phyloP scores from a whole-genome alignment of 2,329 filamentous ascomycete species.

The Xylaria sp. region DNA sequence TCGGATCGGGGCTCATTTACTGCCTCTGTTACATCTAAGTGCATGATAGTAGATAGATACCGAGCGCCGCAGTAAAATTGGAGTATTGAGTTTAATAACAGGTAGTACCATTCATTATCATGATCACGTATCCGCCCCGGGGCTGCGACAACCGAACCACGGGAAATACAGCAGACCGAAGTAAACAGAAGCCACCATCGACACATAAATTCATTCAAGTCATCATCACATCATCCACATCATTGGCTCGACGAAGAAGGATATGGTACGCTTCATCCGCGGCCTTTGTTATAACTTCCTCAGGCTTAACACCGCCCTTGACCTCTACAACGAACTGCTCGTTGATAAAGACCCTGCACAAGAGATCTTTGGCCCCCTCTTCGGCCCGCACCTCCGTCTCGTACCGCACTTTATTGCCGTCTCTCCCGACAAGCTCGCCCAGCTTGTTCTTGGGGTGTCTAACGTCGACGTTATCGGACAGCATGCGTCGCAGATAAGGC shows the following conservation, averaged over 20 bases:
- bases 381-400: conserved; percentile 49
- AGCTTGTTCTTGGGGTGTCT: conserved; percentile 76
- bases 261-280: conserved; percentile 60
- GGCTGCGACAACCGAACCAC: not conserved
- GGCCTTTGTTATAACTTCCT: conserved; percentile 67
- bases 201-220: conserved; percentile 11
- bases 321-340: conserved; percentile 59
- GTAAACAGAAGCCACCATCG: not conserved
- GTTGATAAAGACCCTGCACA: conserved; percentile 63
- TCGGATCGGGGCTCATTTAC: not conserved
- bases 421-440: conserved; percentile 64
- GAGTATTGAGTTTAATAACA: not conserved
- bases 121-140: not conserved
- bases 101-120: not conserved
- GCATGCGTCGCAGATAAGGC: conserved; percentile 68
- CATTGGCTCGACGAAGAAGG: conserved; percentile 18
- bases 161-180: not conserved
- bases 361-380: conserved; percentile 37
- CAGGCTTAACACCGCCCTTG: conserved; percentile 57
- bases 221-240: conserved; percentile 21
- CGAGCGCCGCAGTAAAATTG: not conserved
- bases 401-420: conserved; percentile 65
- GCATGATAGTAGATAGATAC: not conserved
- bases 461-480: conserved; percentile 68
- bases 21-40: not conserved